A percentile compares a stretch with the other conserved stretches of the same genome.
Evolutionary conservation across 2,329 filamentous ascomycete genomes (phyloP).

Genomic region (Torrubiella hemipterigena): DNA sequence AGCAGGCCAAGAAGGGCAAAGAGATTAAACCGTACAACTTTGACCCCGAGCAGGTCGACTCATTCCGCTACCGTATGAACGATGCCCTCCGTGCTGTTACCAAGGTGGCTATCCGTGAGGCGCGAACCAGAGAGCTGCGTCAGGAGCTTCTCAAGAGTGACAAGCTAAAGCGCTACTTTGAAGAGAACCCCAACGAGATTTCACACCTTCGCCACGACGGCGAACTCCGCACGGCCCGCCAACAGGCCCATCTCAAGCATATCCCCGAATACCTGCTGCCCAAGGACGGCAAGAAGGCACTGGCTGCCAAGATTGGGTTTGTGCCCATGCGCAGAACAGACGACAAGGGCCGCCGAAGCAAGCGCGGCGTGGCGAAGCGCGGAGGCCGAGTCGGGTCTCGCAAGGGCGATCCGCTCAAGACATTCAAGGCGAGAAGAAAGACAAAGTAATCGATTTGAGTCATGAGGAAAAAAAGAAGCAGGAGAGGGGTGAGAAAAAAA

Average conservation of each 20-base stretch:
- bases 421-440: constrained; percentile 59
- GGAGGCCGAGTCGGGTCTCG: constrained; percentile 39
- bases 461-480: constrained; percentile 3
- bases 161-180: constrained; percentile 86
- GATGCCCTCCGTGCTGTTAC: constrained; percentile 88
- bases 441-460: constrained; percentile 15
- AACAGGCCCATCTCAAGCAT: constrained; percentile 84
- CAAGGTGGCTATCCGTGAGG: constrained; percentile 78
- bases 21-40: constrained; percentile 87
- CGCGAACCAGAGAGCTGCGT: constrained; percentile 73
- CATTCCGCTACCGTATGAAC: constrained; percentile 88
- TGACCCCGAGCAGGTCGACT: constrained; percentile 86
- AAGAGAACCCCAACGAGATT: constrained; percentile 88
- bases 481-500: no score
- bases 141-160: constrained; percentile 88
- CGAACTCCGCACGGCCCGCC: constrained; percentile 69
- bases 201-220: constrained; percentile 81
- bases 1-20: constrained; percentile 67
- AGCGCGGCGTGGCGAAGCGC: constrained; percentile 25
- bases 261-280: constrained; percentile 91
- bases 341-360: constrained; percentile 33
- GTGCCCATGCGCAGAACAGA: constrained; percentile 52
- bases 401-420: constrained; percentile 77
- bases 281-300: constrained; percentile 56
- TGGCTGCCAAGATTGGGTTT: constrained; percentile 61